Base-by-base conservation (phyloP, 768 basidiomycete genomes). In the Lanmaoa pseudosensibilis region DNA sequence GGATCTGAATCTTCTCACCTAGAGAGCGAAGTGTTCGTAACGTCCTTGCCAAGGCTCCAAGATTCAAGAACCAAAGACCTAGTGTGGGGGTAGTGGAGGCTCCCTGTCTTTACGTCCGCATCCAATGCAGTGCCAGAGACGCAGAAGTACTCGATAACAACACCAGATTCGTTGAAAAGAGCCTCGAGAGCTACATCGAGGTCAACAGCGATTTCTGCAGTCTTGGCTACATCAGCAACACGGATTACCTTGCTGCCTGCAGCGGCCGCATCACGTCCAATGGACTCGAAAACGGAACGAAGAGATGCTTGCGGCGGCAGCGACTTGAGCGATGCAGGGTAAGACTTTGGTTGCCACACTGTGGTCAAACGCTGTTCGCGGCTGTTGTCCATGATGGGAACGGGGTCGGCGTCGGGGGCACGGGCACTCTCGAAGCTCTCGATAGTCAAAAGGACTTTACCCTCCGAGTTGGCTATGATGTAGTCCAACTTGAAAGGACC, bases 351-450 rank as follows among this genome's bases (percentile, higher is more conserved):
- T 54, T 74, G 72, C 73, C 73, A 73, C 1, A 51, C 50, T 10
- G 65, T 72, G 2, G 72, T 67, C 50, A 74, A 49, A 50, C 72
- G 70, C 30, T 71, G 64, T 12, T 68, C 71, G 18, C 64, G 58
- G 41, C 62, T 66, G 46, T 43, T 58, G 32, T 71, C 70, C 4
- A 54, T 62, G 40, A 70, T 66, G 5, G 56, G 8, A 43, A 70
- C 52, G 0, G 69, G 68, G 25, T 69, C 65, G 0, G 69, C 59
- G 32, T 62, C 70, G 12, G 69, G 68, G 6, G 73, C 73, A 33
- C 55, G 66, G 0, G 69, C 68, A 44, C 71, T 70, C 52, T 74
- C 71, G 54, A 73, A 72, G 5, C 68, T 68, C 36, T 70, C 69
- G 34, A 73, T 70, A 3, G 73, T 74, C 45, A 74, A 64, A 27